These are phyloP conservation scores for Barnettozyma populi DNA, from an alignment of 805 yeast species.

Conservation along the genomic window DNA sequence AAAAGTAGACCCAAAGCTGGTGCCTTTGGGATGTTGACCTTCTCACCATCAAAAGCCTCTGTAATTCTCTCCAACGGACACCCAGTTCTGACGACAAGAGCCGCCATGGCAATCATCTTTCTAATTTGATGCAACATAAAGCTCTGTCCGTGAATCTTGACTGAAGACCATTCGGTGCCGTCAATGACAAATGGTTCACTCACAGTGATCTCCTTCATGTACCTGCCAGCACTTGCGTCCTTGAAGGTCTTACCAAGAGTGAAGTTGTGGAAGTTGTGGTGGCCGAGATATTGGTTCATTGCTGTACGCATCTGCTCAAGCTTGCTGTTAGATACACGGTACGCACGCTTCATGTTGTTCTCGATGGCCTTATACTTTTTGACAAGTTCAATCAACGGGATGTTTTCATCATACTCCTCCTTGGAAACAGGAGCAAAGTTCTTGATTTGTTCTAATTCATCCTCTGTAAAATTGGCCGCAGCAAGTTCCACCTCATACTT, in stretches of 20 bases:
- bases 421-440: constrained; percentile 31
- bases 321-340: constrained; percentile 58
- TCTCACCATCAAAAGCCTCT: constrained; percentile 69
- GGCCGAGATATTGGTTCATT: constrained; percentile 71
- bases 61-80: constrained; percentile 71
- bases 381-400: constrained; percentile 33
- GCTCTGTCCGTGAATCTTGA: constrained; percentile 96
- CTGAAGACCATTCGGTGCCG: constrained; percentile 93
- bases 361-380: constrained; percentile 58
- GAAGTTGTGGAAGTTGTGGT: constrained; percentile 89
- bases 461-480: constrained; percentile 26
- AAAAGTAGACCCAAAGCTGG: constrained; percentile 90
- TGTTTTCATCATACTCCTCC: constrained; percentile 35
- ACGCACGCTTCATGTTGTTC: constrained; percentile 60
- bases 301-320: constrained; percentile 60
- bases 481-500: constrained; percentile 36
- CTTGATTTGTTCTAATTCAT: constrained; percentile 23
- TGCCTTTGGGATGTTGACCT: constrained; percentile 91
- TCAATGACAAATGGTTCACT: constrained; percentile 88
- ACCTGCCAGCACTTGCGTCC: constrained; percentile 82
- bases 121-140: constrained; percentile 98
- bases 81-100: constrained; percentile 78
- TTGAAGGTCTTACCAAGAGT: constrained; percentile 76
- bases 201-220: constrained; percentile 72
- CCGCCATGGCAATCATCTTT: constrained; percentile 96